Evolutionary conservation across 768 basidiomycete species (phyloP), one percentile per base, ranked within the genome.

Genomic region (Ramaria sp.): DNA sequence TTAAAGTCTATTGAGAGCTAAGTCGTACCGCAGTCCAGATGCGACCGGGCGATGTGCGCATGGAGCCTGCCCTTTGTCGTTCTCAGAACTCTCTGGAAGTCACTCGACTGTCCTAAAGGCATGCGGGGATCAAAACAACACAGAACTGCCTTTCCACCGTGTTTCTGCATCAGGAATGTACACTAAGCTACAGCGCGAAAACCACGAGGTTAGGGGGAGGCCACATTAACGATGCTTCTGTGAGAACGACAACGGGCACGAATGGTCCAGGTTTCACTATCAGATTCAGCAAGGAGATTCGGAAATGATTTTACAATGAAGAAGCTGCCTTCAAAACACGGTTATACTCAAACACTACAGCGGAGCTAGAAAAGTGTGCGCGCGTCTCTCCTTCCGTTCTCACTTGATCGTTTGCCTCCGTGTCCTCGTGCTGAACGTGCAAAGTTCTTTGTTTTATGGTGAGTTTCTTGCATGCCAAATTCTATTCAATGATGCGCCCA

Each of bases 131-230:
- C 48, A 32, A 10, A 37, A 18, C 30, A 8, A 5, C 32, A 5
- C 18, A 34, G 30, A 50, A 37, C n/a, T n/a, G 28, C 16, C 10
- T 1, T 4, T 34, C 13, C 28, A 22, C 28, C 28, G 13, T 37
- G 28, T 12, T 34, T 28, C 34, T 30, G 45, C 25, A 24, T 16
- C 20, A 10, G 39, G 25, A 30, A 22, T 12, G n/a, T 22, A 50
- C 30, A 34, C 13, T 3, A 20, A 50, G 48, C 30, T n/a, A 50
- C 24, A 27, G 45, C 10, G 16, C 25, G 45, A 24, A 47, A 50
- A 34, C 27, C 48, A 50, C 48, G 48, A 50, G 48, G 48, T 34
- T 50, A 15, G 1, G 34, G 48, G 48, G 13, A 50, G 48, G 48
- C 48, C 7, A 15, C 16, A 3, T 9, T 27, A 28, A 5, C 30